Evolutionary conservation across 208 protist species (phyloP), one percentile per base, ranked within the genome.

Genomic region (Wallacemonas sp.): DNA sequence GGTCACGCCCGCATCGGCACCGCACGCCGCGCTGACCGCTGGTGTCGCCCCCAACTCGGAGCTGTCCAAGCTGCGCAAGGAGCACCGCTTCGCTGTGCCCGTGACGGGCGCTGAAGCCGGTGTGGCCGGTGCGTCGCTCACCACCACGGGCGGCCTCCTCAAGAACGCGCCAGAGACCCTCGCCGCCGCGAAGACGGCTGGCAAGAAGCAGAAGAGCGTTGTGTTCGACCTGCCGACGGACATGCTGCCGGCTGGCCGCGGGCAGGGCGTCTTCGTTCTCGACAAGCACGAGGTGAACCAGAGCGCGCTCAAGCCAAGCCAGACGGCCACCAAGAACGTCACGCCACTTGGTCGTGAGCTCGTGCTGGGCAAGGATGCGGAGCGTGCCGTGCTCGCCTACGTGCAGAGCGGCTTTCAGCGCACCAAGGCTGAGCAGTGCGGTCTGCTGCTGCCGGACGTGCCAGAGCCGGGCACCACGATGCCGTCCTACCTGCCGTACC

Each of bases 271-370:
- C 48, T 46, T 49, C 49, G 47, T 68, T 76, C 36, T 55, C 2
- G 44, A 39, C 60, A 3, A 68, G 36, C 2, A 60, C 11, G 19
- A 27, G 11, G 21, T 33, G 30, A 55, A 32, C 47, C 5, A 39
- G 24, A 47, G 38, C 19, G 57, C 81, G 23, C 76, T 93, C 48
- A 88, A 83, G 34, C 86, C 88, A 72, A 85, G 80, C 61, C 68
- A 81, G 14, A 92, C 83, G 12, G 58, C 34, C 17, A 74, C 71
- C 14, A 83, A 83, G 38, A 79, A 89, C 71, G 78, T 91, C 38
- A 95, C 87, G 0, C 71, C 82, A n/a, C 61, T 93, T 14, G 90
- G 90, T 17, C 87, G 88, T 60, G 87, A 91, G 58, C 61, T 95
- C 11, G 52, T 93, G 17, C 66, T 95, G 5, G 77, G 69, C n/a